A percentile compares a stretch with the other conserved stretches of the same genome.
Conservation (phyloP, 2,329 filamentous ascomycete genomes). For the Pseudopyricularia cyperi region DNA sequence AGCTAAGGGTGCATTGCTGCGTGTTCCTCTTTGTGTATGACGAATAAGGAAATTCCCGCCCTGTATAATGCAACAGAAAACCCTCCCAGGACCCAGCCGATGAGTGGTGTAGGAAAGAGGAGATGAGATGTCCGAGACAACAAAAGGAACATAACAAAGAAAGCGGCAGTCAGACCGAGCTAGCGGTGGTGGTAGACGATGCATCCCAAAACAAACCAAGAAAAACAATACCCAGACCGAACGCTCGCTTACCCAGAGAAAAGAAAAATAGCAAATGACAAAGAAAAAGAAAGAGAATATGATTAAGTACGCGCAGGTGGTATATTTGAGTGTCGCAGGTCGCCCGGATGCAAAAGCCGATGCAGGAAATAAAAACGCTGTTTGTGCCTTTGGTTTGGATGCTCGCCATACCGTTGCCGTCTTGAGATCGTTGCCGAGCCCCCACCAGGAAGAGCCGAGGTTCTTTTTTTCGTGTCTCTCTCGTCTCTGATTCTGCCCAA, state of each 20-base stretch:
- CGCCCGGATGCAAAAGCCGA: conserved; percentile 13
- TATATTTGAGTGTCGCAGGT: conserved; percentile 15
- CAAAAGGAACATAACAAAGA: conserved; percentile 16
- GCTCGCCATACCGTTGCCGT: conserved; percentile 1
- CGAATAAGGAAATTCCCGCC: conserved; percentile 20
- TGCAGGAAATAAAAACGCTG: conserved; percentile 26
- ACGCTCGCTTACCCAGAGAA: conserved; percentile 26
- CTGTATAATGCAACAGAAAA: conserved; percentile 41
- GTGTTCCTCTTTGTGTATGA: conserved; percentile 40
- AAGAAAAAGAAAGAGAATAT: conserved; percentile 14
- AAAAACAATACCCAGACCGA: conserved; percentile 17
- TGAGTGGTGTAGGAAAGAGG: conserved; percentile 17
- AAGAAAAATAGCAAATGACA: conserved; percentile 12
- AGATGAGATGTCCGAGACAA: conserved; percentile 20
- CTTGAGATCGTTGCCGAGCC: not conserved
- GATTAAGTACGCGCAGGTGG: conserved; percentile 13
- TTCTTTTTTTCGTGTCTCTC: not conserved
- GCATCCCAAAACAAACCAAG: conserved; percentile 22
- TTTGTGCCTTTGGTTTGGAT: conserved; percentile 4
- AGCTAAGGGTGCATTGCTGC: conserved; percentile 46
- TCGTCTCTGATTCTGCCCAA: not conserved
- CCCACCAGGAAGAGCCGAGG: not conserved
- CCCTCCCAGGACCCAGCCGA: conserved; percentile 40
- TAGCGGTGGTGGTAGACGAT: conserved; percentile 27
- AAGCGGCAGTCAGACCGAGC: conserved; percentile 27